A percentile compares a stretch with the other conserved stretches of the same genome.
Conservation (phyloP, 179 eudicot species). For the Heliamphora pulchella region DNA sequence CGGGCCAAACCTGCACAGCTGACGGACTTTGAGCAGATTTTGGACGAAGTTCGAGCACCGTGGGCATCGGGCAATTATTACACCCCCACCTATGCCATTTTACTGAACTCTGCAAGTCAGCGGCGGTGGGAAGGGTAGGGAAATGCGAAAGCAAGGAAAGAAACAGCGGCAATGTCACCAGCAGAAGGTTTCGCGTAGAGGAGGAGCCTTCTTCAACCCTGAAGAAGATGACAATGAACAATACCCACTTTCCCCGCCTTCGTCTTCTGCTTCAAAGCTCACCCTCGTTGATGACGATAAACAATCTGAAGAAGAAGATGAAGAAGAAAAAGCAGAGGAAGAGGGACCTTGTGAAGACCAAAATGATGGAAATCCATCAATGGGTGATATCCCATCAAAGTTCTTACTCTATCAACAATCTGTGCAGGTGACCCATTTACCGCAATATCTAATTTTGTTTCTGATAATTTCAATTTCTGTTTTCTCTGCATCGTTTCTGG, state of each 20-base stretch:
- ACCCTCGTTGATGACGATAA: conserved; percentile 18
- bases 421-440: conserved; percentile 52
- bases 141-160: conserved; percentile 76
- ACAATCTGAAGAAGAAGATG: conserved; percentile 31
- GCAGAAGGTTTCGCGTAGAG: conserved; percentile 36
- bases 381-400: conserved; percentile 45
- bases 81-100: too few species aligned
- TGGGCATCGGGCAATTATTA: too few species aligned
- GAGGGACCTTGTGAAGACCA: conserved; percentile 14
- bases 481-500: neutral
- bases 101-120: neutral
- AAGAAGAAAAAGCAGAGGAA: conserved; percentile 18
- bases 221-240: conserved; percentile 26
- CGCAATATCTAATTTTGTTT: neutral
- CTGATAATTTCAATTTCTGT: neutral
- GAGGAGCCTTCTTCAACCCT: conserved; percentile 26
- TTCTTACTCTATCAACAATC: conserved; percentile 87
- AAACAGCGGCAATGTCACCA: conserved; percentile 55
- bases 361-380: conserved; percentile 16
- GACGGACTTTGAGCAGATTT: too few species aligned
- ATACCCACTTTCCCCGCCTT: conserved; percentile 22
- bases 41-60: too few species aligned
- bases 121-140: conserved; percentile 10
- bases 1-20: too few species aligned
- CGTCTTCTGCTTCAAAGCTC: conserved; percentile 25